Evolutionary conservation across 2,329 filamentous ascomycete genomes (phyloP).

Genomic region (Pseudogymnoascus sp.): DNA sequence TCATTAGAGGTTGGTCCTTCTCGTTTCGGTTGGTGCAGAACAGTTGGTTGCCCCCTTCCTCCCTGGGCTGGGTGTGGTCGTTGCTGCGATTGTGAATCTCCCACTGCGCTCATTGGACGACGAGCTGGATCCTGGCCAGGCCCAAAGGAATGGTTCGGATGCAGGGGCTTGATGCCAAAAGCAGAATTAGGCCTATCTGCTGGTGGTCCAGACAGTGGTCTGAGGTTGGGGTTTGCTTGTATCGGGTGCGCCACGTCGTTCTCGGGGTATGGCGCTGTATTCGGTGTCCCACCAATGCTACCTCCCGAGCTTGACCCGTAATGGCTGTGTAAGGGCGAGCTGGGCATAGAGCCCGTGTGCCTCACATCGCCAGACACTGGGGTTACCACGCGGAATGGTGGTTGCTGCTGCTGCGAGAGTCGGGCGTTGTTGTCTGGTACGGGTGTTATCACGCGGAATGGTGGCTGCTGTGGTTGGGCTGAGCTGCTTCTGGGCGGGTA

Average conservation of each 20-base stretch:
- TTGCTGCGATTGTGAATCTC: background rate
- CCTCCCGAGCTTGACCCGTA: background rate
- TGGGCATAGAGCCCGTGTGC: background rate
- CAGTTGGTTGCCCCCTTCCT: background rate
- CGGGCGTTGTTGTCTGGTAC: background rate
- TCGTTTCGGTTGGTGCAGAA: background rate
- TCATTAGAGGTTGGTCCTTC: background rate
- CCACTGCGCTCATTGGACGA: background rate
- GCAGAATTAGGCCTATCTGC: slow-evolving; percentile 33
- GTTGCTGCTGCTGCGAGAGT: background rate
- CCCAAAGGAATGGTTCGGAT: slow-evolving; percentile 12
- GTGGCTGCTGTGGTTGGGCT: slow-evolving; percentile 10
- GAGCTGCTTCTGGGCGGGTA: slow-evolving; percentile 9
- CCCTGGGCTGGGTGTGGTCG: background rate
- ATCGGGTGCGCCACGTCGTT: slow-evolving; percentile 37
- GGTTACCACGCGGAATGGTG: background rate
- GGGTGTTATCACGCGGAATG: background rate
- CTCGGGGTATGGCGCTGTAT: slow-evolving; percentile 62
- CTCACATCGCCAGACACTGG: background rate
- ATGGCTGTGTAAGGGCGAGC: background rate
- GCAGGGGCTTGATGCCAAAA: slow-evolving; percentile 41
- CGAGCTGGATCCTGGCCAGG: background rate
- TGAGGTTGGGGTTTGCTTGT: slow-evolving; percentile 41
- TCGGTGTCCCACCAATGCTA: background rate
- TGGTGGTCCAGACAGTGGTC: slow-evolving; percentile 40